Base-by-base conservation (phyloP, 148 eudicot genomes). In the Rhododendron griersonianum region DNA sequence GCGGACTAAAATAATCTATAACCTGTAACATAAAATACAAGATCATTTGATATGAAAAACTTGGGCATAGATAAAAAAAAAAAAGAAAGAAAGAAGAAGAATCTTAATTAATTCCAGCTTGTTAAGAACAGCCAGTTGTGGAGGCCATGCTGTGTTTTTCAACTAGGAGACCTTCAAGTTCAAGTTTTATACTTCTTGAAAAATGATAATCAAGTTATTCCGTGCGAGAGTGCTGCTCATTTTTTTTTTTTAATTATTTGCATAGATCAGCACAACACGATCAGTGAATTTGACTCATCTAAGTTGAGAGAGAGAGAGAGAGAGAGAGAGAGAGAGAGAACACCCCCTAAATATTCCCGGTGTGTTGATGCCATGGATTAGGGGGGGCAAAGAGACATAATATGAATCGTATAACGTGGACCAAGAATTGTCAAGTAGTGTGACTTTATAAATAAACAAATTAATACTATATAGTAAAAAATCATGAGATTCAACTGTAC, bases 341-440 rank as follows among this genome's bases (percentile, higher is more conserved):
- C 88, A 87, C 69, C 59, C 37, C 55, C 86, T 30, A 91, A 88
- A 87, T 89, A 88, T 91, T 89, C 93, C 84, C 90, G 91, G 77
- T 89, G 91, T 83, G 84, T 85, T 89, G 90, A 84, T 67, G 30
- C 30, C 30, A 30, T 30, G 69, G 69, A n/a, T 61, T 53, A 3
- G 83, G 86, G 91, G 89, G 80, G 88, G 87, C 91, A 90, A 37
- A 74, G 80, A 81, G 91, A 88, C 91, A 90, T 84, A 65, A 78
- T 82, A 51, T 86, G 33, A 61, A 89, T 84, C 86, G 86, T n/a
- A 44, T 91, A 86, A 85, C 86, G 65, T 89, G 55, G 84, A 88
- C 86, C 87, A 76, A 78, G 57, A 82, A 84, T 47, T 39, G 51
- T 78, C 41, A 37, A 79, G 39, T 11, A 48, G 1, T 81, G 50